These are phyloP conservation scores for Alternaria ventricosa DNA, from an alignment of 2,329 filamentous ascomycete species.

Conservation along the genomic window DNA sequence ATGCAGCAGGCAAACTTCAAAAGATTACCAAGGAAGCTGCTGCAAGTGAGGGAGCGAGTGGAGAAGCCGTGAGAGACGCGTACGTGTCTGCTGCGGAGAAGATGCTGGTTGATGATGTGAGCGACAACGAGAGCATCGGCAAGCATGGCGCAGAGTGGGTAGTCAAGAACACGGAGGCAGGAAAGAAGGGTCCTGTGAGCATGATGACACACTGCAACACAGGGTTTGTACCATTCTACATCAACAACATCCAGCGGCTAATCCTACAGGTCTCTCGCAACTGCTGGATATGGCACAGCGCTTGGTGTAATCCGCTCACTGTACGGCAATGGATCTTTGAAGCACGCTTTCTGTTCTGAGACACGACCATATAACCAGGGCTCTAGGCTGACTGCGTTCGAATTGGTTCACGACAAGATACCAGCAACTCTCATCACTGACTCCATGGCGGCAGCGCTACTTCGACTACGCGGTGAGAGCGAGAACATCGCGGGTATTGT, in stretches of 20 bases:
- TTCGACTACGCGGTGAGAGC: constrained; percentile 65
- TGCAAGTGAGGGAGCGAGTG: constrained; percentile 52
- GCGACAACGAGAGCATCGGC: constrained; percentile 87
- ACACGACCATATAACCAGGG: constrained; percentile 98
- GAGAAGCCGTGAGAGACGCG: constrained; percentile 65
- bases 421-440: constrained; percentile 92
- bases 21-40: constrained; percentile 62
- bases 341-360: constrained; percentile 94
- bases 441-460: constrained; percentile 91
- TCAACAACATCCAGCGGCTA: constrained; percentile 14
- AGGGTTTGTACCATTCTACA: constrained; percentile 61
- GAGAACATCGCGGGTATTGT: constrained; percentile 84
- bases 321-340: constrained; percentile 68
- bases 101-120: constrained; percentile 85
- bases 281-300: constrained; percentile 96
- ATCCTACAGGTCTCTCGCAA: constrained; percentile 76
- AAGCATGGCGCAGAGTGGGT: constrained; percentile 85
- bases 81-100: constrained; percentile 83
- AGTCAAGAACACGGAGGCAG: constrained; percentile 61
- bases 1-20: constrained; percentile 84
- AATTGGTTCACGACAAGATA: constrained; percentile 92
- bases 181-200: constrained; percentile 66
- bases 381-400: constrained; percentile 90
- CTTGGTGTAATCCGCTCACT: constrained; percentile 91
- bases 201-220: constrained; percentile 98